phyloP scores from a whole-genome alignment of 164 flowering plant species.

The Cinnamomum micranthum region DNA sequence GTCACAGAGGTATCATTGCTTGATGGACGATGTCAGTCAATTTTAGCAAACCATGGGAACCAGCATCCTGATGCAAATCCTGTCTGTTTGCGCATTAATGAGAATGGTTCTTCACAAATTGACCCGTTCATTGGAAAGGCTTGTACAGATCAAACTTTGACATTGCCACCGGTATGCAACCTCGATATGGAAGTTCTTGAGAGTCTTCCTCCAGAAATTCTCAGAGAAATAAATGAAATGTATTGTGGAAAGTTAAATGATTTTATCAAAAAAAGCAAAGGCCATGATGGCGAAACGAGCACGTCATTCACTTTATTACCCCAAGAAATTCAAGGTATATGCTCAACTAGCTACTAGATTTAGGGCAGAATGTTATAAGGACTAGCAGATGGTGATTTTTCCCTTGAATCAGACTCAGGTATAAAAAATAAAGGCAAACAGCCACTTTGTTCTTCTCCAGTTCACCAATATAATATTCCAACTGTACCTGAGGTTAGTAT shows the following conservation, averaged over 20 bases:
- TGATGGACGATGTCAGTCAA: slow-evolving; percentile 7
- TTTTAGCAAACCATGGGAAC: slow-evolving; percentile 23
- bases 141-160: slow-evolving; percentile 20
- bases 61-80: slow-evolving; percentile 15
- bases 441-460: slow-evolving; percentile 12
- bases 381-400: not conserved
- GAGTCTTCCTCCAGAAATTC: slow-evolving; percentile 72
- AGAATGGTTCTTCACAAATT: slow-evolving; percentile 17
- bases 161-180: slow-evolving; percentile 51
- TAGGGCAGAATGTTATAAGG: not conserved
- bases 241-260: slow-evolving; percentile 59
- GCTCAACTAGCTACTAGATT: not conserved
- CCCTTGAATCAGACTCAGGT: slow-evolving; percentile 10
- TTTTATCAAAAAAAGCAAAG: slow-evolving; percentile 36
- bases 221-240: slow-evolving; percentile 69
- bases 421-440: slow-evolving; percentile 15
- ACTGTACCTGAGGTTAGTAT: slow-evolving; percentile 14
- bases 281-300: slow-evolving; percentile 8
- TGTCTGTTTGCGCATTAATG: slow-evolving; percentile 14
- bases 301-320: slow-evolving; percentile 5
- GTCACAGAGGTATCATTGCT: slow-evolving; percentile 1
- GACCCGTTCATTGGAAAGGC: slow-evolving; percentile 24
- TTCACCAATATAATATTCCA: slow-evolving; percentile 1
- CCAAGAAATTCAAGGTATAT: slow-evolving; percentile 28
- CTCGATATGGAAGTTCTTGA: slow-evolving; percentile 75